Percentiles rank a stretch among this genome's conserved stretches.
phyloP scores from a whole-genome alignment of 805 yeast species.

The Teunomyces lycoperdinae region DNA sequence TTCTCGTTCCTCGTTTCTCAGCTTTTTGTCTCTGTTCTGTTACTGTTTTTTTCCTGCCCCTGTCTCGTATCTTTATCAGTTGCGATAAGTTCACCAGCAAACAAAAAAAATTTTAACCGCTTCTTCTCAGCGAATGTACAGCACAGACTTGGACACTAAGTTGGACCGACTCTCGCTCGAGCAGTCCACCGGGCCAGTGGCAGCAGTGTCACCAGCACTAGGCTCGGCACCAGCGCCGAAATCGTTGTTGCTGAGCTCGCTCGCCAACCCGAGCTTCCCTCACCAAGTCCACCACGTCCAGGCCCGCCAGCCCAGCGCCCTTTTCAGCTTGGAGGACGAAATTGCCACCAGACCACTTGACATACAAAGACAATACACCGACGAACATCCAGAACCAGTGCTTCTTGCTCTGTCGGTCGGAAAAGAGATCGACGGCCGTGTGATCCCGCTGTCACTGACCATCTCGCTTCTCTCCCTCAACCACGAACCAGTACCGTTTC shows the following conservation, averaged over 20 bases:
- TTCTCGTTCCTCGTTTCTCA: no score
- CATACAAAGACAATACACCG: constrained; percentile 10
- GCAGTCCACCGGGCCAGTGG: not conserved
- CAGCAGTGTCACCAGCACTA: not conserved
- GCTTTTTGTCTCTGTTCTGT: not conserved
- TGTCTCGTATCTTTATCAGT: not conserved
- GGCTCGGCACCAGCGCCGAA: constrained; percentile 1
- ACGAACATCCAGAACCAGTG: constrained; percentile 45
- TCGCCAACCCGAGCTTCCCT: constrained; percentile 20
- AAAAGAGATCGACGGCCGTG: constrained; percentile 35
- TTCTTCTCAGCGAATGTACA: constrained; percentile 4
- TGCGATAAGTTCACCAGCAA: not conserved
- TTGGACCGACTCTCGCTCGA: constrained; percentile 6
- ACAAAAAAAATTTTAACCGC: not conserved
- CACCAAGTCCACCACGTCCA: not conserved
- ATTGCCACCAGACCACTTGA: not conserved
- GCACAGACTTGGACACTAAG: constrained; percentile 8
- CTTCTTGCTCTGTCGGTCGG: constrained; percentile 43
- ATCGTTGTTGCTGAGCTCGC: constrained; percentile 26
- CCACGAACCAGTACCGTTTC: constrained; percentile 5
- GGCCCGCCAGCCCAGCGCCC: constrained; percentile 6
- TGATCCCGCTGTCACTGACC: constrained; percentile 43
- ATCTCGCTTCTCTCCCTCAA: constrained; percentile 36
- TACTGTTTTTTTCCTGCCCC: not conserved
- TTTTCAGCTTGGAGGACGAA: constrained; percentile 13